Base-by-base conservation (phyloP, 805 yeast species). In the Metschnikowia baotianmanensis region DNA sequence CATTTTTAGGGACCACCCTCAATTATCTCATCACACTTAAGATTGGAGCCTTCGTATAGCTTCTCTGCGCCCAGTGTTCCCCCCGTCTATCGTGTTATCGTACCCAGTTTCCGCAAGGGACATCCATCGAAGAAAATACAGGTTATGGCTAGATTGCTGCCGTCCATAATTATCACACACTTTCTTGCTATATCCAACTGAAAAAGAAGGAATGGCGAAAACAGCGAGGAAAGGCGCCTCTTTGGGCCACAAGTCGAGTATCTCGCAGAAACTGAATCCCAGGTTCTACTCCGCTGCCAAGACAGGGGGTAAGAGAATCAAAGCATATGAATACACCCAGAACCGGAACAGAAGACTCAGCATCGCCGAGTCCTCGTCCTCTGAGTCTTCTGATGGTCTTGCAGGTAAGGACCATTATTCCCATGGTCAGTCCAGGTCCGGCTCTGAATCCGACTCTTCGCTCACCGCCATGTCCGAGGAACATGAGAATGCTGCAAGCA, bases 391-490 rank as follows among this genome's bases (percentile, higher is more conserved):
- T 10, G 63, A 57, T 20, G 43, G 48, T 34, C 45, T 46, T 33
- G 40, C 48, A 13, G 42, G 48, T 39, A 45, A 40, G 39, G 36
- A 30, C 21, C 41, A 36, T 26, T 18, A 31, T 25, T 22, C 21
- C 22, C 41, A 21, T 24, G 33, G 31, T 2, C 33, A 33, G 2
- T 31, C 30, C 12, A 25, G 35, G n/a, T 33, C 46, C 10, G 51
- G 36, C 22, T 48, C 54, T 20, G 69, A 65, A 32, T 61, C 69
- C 1, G 74, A 69, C 35, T 62, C 68, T 12, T 67, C 72, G 0
- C 52, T 69, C 23, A 69, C 72, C 0, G 73, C 71, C 2, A 69
- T 68, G 44, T 52, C 55, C 1, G 56, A 52, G 21, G 42, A 48
- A 19, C 54, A 50, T n/a, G 52, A 47, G 19, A 35, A 40, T 2